Conservation (phyloP, 1,284 basidiomycete genomes). For the Puccinia polysora region DNA sequence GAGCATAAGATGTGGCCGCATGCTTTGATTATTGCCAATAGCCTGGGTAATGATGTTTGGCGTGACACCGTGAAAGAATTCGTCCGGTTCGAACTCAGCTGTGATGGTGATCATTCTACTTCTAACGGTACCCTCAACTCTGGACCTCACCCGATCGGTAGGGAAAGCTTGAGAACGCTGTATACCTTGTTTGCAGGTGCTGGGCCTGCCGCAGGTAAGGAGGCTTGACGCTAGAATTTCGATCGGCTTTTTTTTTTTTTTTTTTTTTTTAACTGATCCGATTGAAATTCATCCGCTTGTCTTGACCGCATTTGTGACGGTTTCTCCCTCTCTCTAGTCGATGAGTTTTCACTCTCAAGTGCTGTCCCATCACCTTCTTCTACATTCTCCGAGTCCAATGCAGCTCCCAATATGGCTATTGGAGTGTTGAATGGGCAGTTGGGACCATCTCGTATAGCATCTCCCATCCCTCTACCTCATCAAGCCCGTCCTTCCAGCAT, state of each 20-base stretch:
- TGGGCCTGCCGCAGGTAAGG: slow-evolving; percentile 67
- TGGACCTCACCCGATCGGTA: slow-evolving; percentile 53
- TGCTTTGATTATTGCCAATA: slow-evolving; percentile 88
- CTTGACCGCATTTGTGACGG: slow-evolving; percentile 45
- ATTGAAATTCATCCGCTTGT: too few species aligned
- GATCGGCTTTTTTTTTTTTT: slow-evolving; percentile 1
- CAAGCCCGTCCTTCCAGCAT: slow-evolving; percentile 58
- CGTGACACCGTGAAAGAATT: slow-evolving; percentile 84
- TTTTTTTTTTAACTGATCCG: too few species aligned
- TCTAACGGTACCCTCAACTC: too few species aligned
- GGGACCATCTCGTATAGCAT: slow-evolving; percentile 27
- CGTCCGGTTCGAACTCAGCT: slow-evolving; percentile 70
- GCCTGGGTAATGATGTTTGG: slow-evolving; percentile 88
- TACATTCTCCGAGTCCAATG: slow-evolving; percentile 25
- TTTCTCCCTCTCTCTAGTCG: slow-evolving; percentile 58
- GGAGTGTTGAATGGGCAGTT: slow-evolving; percentile 49
- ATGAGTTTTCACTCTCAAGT: slow-evolving; percentile 65
- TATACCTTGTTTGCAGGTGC: slow-evolving; percentile 84
- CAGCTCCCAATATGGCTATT: slow-evolving; percentile 51
- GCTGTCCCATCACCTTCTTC: slow-evolving; percentile 1
- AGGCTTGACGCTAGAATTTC: too few species aligned
- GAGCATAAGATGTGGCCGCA: slow-evolving; percentile 90
- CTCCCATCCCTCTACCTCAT: slow-evolving; percentile 63
- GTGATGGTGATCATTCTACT: slow-evolving; percentile 49
- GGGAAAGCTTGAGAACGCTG: slow-evolving; percentile 71